Percentiles rank a stretch among this genome's conserved stretches.
Conservation (phyloP, 2,329 filamentous ascomycete species). For the Septoria linicola region DNA sequence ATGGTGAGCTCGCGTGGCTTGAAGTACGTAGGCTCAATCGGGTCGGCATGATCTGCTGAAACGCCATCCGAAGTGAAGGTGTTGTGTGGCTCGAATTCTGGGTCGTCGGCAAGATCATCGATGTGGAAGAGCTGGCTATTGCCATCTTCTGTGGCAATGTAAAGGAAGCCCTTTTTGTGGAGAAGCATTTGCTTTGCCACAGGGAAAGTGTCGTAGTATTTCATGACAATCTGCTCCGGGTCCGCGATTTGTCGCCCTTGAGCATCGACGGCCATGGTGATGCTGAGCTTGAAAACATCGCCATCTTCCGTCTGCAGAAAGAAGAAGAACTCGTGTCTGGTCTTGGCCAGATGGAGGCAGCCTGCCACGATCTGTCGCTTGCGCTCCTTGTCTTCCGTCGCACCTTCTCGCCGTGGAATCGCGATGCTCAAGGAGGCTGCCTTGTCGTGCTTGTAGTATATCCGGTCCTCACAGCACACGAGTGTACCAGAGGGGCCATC, state of each 20-base stretch:
- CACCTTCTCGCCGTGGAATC: slow-evolving; percentile 80
- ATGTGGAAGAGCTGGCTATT: slow-evolving; percentile 97
- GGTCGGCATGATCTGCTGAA: slow-evolving; percentile 68
- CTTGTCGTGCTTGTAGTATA: slow-evolving; percentile 96
- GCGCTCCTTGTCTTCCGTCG: slow-evolving; percentile 86
- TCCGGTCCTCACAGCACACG: slow-evolving; percentile 89
- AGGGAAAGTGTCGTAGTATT: slow-evolving; percentile 96
- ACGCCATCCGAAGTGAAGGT: slow-evolving; percentile 51
- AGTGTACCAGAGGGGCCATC: slow-evolving; percentile 94
- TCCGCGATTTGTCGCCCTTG: slow-evolving; percentile 76
- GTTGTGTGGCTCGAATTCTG: slow-evolving; percentile 71
- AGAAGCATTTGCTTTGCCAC: slow-evolving; percentile 85
- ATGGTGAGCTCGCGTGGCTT: slow-evolving; percentile 72
- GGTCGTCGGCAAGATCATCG: slow-evolving; percentile 92
- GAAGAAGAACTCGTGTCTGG: slow-evolving; percentile 81
- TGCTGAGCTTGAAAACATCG: slow-evolving; percentile 94
- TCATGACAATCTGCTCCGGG: slow-evolving; percentile 82
- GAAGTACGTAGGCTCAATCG: slow-evolving; percentile 81
- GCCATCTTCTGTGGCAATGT: slow-evolving; percentile 86
- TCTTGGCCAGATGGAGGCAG: slow-evolving; percentile 96
- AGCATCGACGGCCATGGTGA: slow-evolving; percentile 84
- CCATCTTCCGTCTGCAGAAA: slow-evolving; percentile 94
- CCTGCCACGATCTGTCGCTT: slow-evolving; percentile 85
- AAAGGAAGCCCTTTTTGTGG: slow-evolving; percentile 92
- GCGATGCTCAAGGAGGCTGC: slow-evolving; percentile 85